phyloP scores from a whole-genome alignment of 768 basidiomycete genomes.

The Exidia glandulosa region DNA sequence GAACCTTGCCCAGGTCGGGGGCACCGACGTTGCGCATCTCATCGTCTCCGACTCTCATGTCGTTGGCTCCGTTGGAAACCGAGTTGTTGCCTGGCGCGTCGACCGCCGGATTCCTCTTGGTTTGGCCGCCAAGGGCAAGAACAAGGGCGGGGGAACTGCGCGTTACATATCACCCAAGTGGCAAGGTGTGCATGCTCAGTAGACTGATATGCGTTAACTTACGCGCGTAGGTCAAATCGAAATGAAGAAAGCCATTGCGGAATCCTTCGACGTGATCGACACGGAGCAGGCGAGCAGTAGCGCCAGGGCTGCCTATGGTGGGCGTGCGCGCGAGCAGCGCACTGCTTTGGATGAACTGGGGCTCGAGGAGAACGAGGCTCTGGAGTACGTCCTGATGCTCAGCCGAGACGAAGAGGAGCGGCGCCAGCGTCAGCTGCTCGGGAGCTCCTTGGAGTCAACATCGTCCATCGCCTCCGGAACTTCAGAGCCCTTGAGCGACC shows the following conservation, averaged over 20 bases:
- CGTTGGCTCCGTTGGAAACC: slow-evolving; percentile 47
- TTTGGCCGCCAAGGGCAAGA: background rate
- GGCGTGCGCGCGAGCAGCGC: slow-evolving; percentile 47
- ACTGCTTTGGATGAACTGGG: slow-evolving; percentile 51
- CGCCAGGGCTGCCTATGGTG: slow-evolving; percentile 25
- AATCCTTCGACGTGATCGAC: slow-evolving; percentile 29
- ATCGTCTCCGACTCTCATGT: slow-evolving; percentile 44
- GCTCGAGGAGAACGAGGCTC: slow-evolving; percentile 58
- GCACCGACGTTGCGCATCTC: slow-evolving; percentile 44
- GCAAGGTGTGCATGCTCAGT: slow-evolving; percentile 22
- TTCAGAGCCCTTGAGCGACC: slow-evolving; percentile 6
- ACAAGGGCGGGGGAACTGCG: slow-evolving; percentile 14
- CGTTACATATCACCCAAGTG: slow-evolving; percentile 20
- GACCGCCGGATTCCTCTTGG: slow-evolving; percentile 18
- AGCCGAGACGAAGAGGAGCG: slow-evolving; percentile 60
- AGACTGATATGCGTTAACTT: background rate
- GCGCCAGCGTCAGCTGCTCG: background rate
- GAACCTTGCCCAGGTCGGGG: slow-evolving; percentile 21
- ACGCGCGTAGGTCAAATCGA: slow-evolving; percentile 47
- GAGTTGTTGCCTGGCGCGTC: slow-evolving; percentile 59
- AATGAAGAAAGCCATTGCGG: slow-evolving; percentile 48
- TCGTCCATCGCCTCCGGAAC: background rate
- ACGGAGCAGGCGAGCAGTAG: slow-evolving; percentile 35
- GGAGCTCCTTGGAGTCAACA: background rate
- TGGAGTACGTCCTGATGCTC: slow-evolving; percentile 76